Evolutionary conservation across 805 yeast species (phyloP), one percentile per base, ranked within the genome.

Genomic region (Grigorovia transvaalensis): DNA sequence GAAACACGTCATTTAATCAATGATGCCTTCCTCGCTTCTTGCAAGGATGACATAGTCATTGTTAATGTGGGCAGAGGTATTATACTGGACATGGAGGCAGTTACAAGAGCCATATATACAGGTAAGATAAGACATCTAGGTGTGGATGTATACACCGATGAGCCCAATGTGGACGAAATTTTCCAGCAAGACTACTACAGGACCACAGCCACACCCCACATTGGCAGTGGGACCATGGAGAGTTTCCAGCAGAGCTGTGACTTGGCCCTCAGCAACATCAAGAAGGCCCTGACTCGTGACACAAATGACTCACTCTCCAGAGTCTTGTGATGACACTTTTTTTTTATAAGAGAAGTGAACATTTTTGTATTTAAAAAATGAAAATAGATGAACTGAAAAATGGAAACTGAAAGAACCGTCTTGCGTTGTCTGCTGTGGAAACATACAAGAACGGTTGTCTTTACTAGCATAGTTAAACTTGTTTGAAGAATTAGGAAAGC

Each of bases 61-160:
- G 74, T 82, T 55, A 82, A 81, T 62, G 74, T 80, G 23, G 86
- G 87, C 4, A 68, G 87, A 53, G 88, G 86, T 1, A 58, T 68
- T 8, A 71, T 80, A 15, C 62, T 81, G 46, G 82, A 79, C 54
- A 79, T 78, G 57, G 67, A 71, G 11, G 79, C 77, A 1, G 66
- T 81, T 23, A 73, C 77, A 9, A 65, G 67, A 13, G 72, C 79
- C 50, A 50, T 66, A 2, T 64, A 71, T 49, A 47, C 62, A 7
- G 81, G 81, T 0, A 72, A 72, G 40, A 65, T 81, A 4, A 66
- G 77, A 43, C 80, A 76, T 63, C 75, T 82, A 4, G 88, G 85
- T 0, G 64, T 77, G 49, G 88, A 82, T 60, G 86, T 82, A 2
- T 81, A 71, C 58, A 78, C 78, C 57, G 59, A 70, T 15, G 87